Evolutionary conservation across 805 yeast genomes (phyloP).

Genomic region (Cyberlindnera mississippiensis): DNA sequence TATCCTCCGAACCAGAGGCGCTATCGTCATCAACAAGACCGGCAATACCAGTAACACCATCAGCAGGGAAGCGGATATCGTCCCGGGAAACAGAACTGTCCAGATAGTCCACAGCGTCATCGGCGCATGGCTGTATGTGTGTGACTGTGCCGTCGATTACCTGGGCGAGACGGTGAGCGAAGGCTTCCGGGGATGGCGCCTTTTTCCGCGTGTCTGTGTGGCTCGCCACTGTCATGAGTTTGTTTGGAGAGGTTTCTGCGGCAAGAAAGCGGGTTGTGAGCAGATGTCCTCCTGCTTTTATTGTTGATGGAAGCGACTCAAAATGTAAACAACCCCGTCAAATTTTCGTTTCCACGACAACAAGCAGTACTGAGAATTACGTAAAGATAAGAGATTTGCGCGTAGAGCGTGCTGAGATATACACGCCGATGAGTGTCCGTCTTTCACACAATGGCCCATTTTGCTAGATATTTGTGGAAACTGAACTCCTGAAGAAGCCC

Average conservation of each 20-base stretch:
- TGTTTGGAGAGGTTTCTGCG: background rate
- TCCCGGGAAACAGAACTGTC: background rate
- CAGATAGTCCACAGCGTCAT: background rate
- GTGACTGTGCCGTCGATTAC: constrained; percentile 5
- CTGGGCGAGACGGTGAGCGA: constrained; percentile 5
- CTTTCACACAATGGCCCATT: background rate
- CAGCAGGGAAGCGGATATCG: constrained; percentile 1
- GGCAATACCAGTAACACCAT: background rate
- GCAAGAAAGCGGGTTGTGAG: too few relatives aligned
- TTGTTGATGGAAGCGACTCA: background rate
- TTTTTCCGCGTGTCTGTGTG: background rate
- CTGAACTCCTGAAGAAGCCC: too few relatives aligned
- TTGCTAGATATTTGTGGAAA: too few relatives aligned
- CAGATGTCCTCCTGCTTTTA: background rate
- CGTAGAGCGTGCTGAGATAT: background rate
- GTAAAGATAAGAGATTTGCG: constrained; percentile 1
- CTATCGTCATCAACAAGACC: constrained; percentile 4
- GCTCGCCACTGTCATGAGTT: background rate
- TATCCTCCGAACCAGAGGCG: constrained; percentile 10
- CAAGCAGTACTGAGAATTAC: constrained; percentile 4
- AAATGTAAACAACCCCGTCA: constrained; percentile 9
- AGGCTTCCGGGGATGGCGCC: background rate
- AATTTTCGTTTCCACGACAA: constrained; percentile 15
- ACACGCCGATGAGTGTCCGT: background rate
- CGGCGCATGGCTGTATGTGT: background rate